phyloP scores from a whole-genome alignment of 257 asterid genomes.

The Knoxia roxburghii region DNA sequence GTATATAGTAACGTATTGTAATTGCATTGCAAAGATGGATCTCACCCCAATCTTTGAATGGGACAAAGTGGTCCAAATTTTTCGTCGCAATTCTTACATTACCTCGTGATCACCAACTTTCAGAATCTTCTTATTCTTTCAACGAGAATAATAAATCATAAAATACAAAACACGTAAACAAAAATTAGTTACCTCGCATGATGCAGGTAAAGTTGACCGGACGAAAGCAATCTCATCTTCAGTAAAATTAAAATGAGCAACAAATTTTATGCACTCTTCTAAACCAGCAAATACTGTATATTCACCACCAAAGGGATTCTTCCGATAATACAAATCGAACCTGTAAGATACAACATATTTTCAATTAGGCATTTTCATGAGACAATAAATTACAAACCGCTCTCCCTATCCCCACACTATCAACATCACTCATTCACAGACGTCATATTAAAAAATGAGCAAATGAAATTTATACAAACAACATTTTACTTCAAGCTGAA shows the following conservation, averaged over 20 bases:
- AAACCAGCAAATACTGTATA: constrained; percentile 92
- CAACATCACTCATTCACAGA: background rate
- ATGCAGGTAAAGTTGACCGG: constrained; percentile 54
- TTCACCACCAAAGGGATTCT: constrained; percentile 95
- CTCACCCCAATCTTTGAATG: too few relatives aligned
- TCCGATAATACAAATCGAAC: constrained; percentile 82
- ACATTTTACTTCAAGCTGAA: background rate
- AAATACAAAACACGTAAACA: constrained; percentile 3
- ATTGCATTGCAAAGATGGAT: too few relatives aligned
- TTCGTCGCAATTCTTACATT: too few relatives aligned
- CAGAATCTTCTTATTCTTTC: background rate
- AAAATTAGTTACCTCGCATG: constrained; percentile 67
- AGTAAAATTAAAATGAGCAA: constrained; percentile 72
- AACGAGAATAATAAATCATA: background rate
- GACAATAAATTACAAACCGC: background rate
- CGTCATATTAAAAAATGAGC: background rate
- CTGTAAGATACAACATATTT: constrained; percentile 35
- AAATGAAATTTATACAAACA: background rate
- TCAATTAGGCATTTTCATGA: constrained; percentile 12
- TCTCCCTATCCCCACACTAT: too few relatives aligned
- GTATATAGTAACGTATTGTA: too few relatives aligned
- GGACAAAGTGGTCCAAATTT: too few relatives aligned
- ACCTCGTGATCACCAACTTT: background rate
- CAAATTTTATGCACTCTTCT: constrained; percentile 88
- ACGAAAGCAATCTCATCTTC: constrained; percentile 83